Evolutionary conservation across 2,329 filamentous ascomycete genomes (phyloP), one percentile per base, ranked within the genome.

Genomic region (Paracoccidioides lutzii): DNA sequence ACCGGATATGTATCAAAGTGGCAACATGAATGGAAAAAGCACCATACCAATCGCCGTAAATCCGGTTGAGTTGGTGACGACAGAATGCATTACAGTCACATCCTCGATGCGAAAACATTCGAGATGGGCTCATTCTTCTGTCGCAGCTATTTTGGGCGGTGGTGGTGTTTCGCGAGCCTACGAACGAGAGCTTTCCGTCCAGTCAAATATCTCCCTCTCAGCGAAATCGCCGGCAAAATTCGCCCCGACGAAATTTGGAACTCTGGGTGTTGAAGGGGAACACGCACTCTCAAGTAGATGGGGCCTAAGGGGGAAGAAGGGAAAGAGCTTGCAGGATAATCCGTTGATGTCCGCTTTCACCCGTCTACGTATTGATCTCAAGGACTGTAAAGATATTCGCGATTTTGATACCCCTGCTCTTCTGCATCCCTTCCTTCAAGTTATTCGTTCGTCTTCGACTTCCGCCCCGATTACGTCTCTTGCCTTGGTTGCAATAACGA

Each of bases 71-170:
- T 77, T 98, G 64, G 90, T 98, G 61, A 95, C 95, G 60, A 95
- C 91, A 72, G 93, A 98, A 83, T 98, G 93, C 72, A 97, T 97
- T 68, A 91, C 90, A 48, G 91, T 98, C 74, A 97, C 93, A 12
- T 96, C 91, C 59, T 90, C 90, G 59, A 96, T 98, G 81, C 90
- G 95, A 67, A 98, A 98, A 75, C 86, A 96, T 80, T 87, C 90
- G 61, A 87, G 93, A 61, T 97, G 91, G 78, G 89, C 90, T 50
- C 90, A 97, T 70, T 95, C 90, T 10, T 96, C 90, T 4, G 93
- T 98, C 46, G 90, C 93, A 41, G 91, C 91, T 54, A 98, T 98
- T 59, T 78, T 98, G 37, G 93, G 93, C 52, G 89, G 89, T 61
- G 78, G 76, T 59, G 69, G 68, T 52, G 68, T 67, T 40, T 75